Evolutionary conservation across 257 asterid genomes (phyloP), one percentile per base, ranked within the genome.

Genomic region (Fraxinus excelsior): DNA sequence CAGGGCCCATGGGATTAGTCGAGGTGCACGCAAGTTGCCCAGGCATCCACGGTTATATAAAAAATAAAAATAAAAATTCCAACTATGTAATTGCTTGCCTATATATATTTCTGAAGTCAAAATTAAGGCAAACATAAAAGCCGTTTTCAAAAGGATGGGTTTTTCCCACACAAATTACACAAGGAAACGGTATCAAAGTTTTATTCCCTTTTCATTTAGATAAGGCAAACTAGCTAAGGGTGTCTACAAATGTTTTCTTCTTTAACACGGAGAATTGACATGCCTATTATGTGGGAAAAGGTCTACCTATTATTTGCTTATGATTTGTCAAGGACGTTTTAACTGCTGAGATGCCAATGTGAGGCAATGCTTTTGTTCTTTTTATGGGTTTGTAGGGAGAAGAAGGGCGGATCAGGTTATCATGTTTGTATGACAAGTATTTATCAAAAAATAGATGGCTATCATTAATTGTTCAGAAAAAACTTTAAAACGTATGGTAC

Each of bases 91-190:
- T 19, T 60, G 49, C 32, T n/a, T 80, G 14, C 37, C 76, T 58
- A 5, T 70, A 31, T 70, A 31, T 75, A 19, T 78, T 67, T 46
- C 83, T 23, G 35, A 72, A 69, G 62, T 53, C 62, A 76, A 68
- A 71, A 16, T 74, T 28, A 62, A 35, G 65, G 42, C 72, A 65
- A 75, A 70, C 19, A 62, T 51, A 42, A 37, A 37, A 44, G 38
- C 56, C 46, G 32, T 51, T 7, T 18, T 80, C 8, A 35, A 3
- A 7, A 71, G 46, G 83, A 13, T 29, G 44, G 31, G 21, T 67
- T 51, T 69, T 74, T 32, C 28, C 19, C 13, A 46, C 28, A 65
- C 51, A 70, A 70, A 69, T 71, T 76, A 25, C 66, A 26, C 23
- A 34, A 23, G 12, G 19, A 73, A 71, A 37, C 38, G 44, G 32